phyloP scores from a whole-genome alignment of 2,329 filamentous ascomycete genomes.

The Ceratocystis ficicola region DNA sequence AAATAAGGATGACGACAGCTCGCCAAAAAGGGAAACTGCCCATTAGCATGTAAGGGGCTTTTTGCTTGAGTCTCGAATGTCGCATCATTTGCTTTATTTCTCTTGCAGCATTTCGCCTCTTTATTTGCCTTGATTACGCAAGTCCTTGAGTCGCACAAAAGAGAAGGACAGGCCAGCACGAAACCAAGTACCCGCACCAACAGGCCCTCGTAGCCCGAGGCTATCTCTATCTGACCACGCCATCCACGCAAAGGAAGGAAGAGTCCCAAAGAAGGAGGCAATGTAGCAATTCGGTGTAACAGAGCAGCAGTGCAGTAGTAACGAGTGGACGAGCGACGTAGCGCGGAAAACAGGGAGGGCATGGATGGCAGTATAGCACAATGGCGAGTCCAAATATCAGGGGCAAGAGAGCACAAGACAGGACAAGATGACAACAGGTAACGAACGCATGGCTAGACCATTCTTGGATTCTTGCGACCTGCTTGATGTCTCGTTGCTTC shows the following conservation, averaged over 20 bases:
- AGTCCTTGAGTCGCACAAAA: not conserved
- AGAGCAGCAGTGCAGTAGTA: not conserved
- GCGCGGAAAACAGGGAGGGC: not conserved
- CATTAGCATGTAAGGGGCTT: not conserved
- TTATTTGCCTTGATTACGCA: not conserved
- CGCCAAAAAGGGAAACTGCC: not conserved
- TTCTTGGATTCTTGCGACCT: too few relatives aligned
- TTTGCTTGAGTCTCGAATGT: not conserved
- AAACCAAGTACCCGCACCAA: not conserved
- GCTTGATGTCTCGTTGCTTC: too few relatives aligned
- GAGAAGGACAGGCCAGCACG: not conserved
- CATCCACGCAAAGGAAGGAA: too few relatives aligned
- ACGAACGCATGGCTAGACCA: too few relatives aligned
- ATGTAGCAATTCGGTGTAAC: too few relatives aligned
- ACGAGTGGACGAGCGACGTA: not conserved
- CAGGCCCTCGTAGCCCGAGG: not conserved
- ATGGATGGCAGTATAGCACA: not conserved
- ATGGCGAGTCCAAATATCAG: not conserved
- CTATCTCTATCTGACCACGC: not conserved
- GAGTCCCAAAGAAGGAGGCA: too few relatives aligned
- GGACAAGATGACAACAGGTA: not conserved
- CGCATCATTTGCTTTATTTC: not conserved
- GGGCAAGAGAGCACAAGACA: not conserved
- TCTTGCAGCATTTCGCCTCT: not conserved
- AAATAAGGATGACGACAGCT: conserved; percentile 10